A percentile compares a stretch with the other conserved stretches of the same genome.
Evolutionary conservation across 148 eudicot genomes (phyloP).

Genomic region (Dianthus caryophyllus): DNA sequence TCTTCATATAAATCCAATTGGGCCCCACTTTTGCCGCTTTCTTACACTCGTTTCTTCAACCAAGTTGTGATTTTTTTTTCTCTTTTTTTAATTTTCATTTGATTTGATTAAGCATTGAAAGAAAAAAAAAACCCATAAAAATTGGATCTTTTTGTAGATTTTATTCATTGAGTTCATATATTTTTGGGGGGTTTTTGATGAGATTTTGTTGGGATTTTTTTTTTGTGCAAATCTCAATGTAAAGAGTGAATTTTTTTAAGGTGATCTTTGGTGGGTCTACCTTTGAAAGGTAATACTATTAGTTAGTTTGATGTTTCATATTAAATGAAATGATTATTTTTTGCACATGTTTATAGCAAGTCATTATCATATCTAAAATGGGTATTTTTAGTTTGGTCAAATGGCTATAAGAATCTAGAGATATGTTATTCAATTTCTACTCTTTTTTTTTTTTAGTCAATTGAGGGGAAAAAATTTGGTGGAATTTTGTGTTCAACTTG

Average conservation of each 20-base stretch:
- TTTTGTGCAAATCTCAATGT: conserved; percentile 1
- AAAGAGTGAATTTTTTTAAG: neutral
- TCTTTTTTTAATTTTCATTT: neutral
- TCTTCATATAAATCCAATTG: conserved; percentile 22
- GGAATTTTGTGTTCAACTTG: neutral
- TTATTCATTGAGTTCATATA: neutral
- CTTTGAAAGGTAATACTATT: conserved; percentile 5
- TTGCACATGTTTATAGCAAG: neutral
- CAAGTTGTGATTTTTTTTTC: neutral
- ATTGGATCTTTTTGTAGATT: conserved; percentile 23
- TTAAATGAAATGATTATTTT: neutral
- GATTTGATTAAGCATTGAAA: neutral
- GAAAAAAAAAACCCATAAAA: neutral
- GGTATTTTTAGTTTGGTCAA: conserved; percentile 14
- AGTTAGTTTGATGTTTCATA: neutral
- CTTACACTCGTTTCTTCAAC: conserved; percentile 3
- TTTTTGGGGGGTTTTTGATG: neutral
- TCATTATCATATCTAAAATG: neutral
- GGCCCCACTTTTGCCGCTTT: conserved; percentile 23
- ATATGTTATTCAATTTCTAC: too few species aligned
- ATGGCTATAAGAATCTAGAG: neutral
- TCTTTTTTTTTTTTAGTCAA: too few species aligned
- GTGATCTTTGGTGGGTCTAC: conserved; percentile 11
- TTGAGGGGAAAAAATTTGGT: too few species aligned
- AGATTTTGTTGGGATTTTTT: neutral